Conservation (phyloP, 768 basidiomycete genomes). For the Inosperma sp. region DNA sequence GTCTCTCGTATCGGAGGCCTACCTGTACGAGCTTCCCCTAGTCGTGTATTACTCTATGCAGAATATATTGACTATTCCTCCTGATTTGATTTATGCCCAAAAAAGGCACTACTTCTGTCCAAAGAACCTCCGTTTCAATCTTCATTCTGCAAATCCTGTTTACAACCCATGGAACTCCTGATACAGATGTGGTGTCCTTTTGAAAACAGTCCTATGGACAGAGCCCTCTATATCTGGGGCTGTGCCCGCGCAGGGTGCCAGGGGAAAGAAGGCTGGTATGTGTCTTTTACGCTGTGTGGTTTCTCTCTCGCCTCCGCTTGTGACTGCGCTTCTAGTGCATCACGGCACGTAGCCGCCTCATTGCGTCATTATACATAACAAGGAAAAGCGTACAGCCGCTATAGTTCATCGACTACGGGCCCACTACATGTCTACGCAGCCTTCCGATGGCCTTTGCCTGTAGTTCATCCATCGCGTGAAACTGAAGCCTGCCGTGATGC, state of each 20-base stretch:
- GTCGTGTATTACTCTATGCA: conserved; percentile 42
- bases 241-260: conserved; percentile 71
- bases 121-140: conserved; percentile 57
- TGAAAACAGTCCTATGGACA: conserved; percentile 78
- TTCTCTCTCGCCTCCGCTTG: neutral
- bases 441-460: no score
- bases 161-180: conserved; percentile 71
- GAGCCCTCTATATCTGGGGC: conserved; percentile 82
- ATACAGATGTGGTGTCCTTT: conserved; percentile 90
- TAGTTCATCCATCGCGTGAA: neutral
- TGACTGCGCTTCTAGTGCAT: neutral
- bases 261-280: conserved; percentile 72
- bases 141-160: conserved; percentile 69
- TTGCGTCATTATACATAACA: neutral
- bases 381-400: no score
- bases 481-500: neutral
- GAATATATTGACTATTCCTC: conserved; percentile 44
- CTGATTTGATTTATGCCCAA: conserved; percentile 12
- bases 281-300: neutral
- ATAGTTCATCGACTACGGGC: no score
- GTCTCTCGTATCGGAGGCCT: conserved; percentile 88
- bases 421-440: no score
- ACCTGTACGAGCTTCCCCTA: conserved; percentile 73
- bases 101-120: conserved; percentile 69
- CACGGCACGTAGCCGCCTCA: neutral